These are phyloP conservation scores for Suillus brevipes DNA, from an alignment of 768 basidiomycete genomes.

Conservation along the genomic window DNA sequence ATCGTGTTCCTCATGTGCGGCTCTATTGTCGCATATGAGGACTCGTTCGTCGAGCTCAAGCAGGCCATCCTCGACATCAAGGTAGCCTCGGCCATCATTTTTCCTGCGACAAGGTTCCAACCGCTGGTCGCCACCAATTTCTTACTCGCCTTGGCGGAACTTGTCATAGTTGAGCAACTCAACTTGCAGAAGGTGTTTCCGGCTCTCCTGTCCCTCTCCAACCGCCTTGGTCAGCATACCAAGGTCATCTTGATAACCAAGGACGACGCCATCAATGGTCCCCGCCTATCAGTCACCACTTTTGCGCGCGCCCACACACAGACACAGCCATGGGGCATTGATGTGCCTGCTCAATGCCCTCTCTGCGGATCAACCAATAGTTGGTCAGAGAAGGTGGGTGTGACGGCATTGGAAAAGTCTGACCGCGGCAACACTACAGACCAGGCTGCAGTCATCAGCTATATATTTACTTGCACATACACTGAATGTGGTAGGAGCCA, in stretches of 20 bases:
- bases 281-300: neutral
- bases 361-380: neutral
- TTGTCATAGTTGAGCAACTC: neutral
- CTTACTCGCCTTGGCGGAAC: neutral
- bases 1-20: neutral
- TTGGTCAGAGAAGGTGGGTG: neutral
- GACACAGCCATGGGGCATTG: neutral
- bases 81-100: neutral
- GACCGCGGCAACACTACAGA: too few species aligned
- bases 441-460: too few species aligned
- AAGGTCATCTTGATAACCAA: neutral
- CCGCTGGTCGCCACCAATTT: neutral
- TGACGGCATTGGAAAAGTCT: too few species aligned
- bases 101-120: neutral
- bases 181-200: neutral
- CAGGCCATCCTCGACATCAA: neutral
- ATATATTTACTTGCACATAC: too few species aligned
- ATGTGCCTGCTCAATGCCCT: neutral
- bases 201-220: neutral
- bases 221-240: neutral
- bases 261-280: neutral
- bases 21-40: neutral
- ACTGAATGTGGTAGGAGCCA: too few species aligned
- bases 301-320: neutral
- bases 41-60: neutral